Evolutionary conservation across 225 moss, liverwort and hornwort species (phyloP), one percentile per base, ranked within the genome.

Genomic region (Bryoerythrophyllum caledonicum): DNA sequence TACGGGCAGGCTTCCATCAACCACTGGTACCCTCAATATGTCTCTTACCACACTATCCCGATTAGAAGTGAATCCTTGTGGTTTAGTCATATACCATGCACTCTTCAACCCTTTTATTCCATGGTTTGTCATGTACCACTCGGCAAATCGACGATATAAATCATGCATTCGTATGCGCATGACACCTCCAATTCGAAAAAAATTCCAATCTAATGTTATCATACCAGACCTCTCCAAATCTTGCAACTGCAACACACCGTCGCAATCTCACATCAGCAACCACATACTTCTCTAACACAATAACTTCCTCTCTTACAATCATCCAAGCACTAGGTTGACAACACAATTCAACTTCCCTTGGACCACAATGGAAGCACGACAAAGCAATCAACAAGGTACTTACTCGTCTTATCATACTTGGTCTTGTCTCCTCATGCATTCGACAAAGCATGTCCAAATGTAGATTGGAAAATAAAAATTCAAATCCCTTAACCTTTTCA

Each of bases 1-100:
- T 14, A 3, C 24, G 0, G 48, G 0, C 0, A 0, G 1, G 2
- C 15, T 26, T 4, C 23, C 7, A 14, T 1, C 12, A n/a, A 0
- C 20, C 41, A 80, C 6, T 14, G 35, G 2, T 0, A 70, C 5
- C 26, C 80, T 28, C 2, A 41, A 15, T 2, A 77, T 38, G 54
- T 77, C 17, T 17, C 41, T 53, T 63, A 11, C 20, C 2, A 12
- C 8, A 32, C 11, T 16, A 51, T 27, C 26, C 17, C 37, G 4
- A 2, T 15, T 19, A 0, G 27, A 41, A 43, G 57, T 41, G 19
- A 26, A 8, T 41, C 58, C 71, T 19, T 17, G 4, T 26, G 43
- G 14, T 43, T 7, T 23, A 64, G 54, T 28, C 43, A 66, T 27
- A 30, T 21, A 54, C 75, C 66, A 66, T 16, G 6, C 75, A 5